Percentiles rank a stretch among this genome's conserved stretches.
Evolutionary conservation across 768 basidiomycete species (phyloP).

Genomic region (Leccinum subgranulosum): DNA sequence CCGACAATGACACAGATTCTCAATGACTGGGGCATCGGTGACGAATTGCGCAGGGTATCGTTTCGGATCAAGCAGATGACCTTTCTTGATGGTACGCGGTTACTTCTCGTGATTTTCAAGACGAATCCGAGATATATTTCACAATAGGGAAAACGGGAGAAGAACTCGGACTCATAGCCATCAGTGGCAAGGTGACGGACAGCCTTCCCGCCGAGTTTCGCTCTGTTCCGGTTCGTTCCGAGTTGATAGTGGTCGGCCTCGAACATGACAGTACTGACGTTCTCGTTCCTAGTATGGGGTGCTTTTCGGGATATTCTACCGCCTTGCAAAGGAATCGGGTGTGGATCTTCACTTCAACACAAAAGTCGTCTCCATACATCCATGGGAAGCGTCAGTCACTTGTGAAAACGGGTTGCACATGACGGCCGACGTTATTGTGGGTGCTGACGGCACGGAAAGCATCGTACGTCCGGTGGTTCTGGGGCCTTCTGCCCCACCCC

Average conservation of each 20-base stretch:
- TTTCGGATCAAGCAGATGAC: conserved; percentile 14
- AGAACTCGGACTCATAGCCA: conserved; percentile 40
- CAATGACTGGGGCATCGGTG: conserved; percentile 50
- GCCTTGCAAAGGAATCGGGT: conserved; percentile 45
- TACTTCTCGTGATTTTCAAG: too few relatives aligned
- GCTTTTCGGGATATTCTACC: conserved; percentile 45
- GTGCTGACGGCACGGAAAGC: conserved; percentile 58
- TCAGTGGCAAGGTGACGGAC: conserved; percentile 42
- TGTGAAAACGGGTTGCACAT: conserved; percentile 42
- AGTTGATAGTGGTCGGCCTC: background rate
- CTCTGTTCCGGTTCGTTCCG: conserved; percentile 42
- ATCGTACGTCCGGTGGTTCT: conserved; percentile 35
- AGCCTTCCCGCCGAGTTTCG: conserved; percentile 45
- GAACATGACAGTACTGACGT: background rate
- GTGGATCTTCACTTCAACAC: conserved; percentile 44
- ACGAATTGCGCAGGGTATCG: conserved; percentile 36
- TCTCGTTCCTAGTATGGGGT: conserved; percentile 44
- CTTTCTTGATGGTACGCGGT: conserved; percentile 15
- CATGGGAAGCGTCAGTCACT: conserved; percentile 27
- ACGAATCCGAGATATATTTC: background rate
- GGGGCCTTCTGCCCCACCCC: conserved; percentile 3
- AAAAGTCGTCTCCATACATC: conserved; percentile 34
- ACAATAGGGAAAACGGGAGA: conserved; percentile 40
- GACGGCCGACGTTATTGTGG: conserved; percentile 51
- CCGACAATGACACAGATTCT: conserved; percentile 58